Evolutionary conservation across 352 stramenopile genomes (phyloP).

Genomic region (Globisporangium acanthophoron): DNA sequence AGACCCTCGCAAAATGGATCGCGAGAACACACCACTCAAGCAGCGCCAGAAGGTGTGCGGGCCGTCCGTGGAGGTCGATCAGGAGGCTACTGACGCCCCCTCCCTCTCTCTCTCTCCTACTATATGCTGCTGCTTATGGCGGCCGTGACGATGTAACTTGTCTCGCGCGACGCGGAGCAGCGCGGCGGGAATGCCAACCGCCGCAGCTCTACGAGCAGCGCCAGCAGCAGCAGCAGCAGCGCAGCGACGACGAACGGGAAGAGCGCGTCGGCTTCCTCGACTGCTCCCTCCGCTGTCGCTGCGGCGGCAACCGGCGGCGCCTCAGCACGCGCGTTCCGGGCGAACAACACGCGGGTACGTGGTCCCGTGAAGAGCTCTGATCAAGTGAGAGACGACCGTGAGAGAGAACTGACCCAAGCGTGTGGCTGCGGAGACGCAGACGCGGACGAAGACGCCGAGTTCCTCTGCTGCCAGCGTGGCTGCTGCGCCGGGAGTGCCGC

Average conservation of each 20-base stretch:
- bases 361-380: neutral
- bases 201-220: conserved; percentile 15
- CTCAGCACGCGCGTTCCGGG: conserved; percentile 22
- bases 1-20: conserved; percentile 38
- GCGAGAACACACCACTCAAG: conserved; percentile 66
- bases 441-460: conserved; percentile 24
- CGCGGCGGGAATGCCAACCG: conserved; percentile 23
- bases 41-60: conserved; percentile 61
- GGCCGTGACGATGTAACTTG: neutral
- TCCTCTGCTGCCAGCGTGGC: neutral
- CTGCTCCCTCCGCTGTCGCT: neutral
- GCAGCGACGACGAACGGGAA: neutral
- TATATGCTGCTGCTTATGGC: no score
- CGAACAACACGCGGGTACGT: conserved; percentile 16
- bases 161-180: neutral
- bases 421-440: conserved; percentile 6
- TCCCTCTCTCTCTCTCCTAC: neutral
- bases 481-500: conserved; percentile 2
- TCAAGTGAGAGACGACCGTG: neutral
- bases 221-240: conserved; percentile 3
- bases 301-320: conserved; percentile 1
- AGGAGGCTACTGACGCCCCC: neutral
- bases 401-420: neutral
- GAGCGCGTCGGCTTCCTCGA: neutral
- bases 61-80: neutral